Percentiles rank a stretch among this genome's conserved stretches.
phyloP scores from a whole-genome alignment of 2,329 filamentous ascomycete genomes.

The Colletotrichum spaethianum region DNA sequence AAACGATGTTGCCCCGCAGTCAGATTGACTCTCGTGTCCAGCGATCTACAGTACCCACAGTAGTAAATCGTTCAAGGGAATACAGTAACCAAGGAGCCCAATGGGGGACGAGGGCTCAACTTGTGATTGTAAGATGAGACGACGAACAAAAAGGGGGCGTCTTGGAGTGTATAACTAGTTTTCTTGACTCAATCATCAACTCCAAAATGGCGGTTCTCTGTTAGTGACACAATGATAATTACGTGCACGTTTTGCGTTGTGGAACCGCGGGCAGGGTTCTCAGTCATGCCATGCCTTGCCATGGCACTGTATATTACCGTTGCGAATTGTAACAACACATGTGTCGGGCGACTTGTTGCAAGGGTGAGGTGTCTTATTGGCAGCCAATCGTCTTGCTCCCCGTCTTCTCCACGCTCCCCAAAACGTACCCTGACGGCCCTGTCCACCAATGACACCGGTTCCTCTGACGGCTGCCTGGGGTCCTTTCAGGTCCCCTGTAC shows the following conservation, averaged over 20 bases:
- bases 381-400: constrained; percentile 8
- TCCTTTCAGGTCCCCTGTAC: constrained; percentile 1
- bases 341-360: not conserved
- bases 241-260: not conserved
- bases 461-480: not conserved
- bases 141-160: constrained; percentile 22
- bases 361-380: not conserved
- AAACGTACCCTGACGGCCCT: constrained; percentile 16
- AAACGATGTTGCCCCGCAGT: constrained; percentile 19
- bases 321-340: not conserved
- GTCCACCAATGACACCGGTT: constrained; percentile 23
- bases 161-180: constrained; percentile 32
- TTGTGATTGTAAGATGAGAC: constrained; percentile 34
- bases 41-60: not conserved
- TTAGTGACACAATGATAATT: not conserved
- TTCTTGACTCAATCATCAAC: constrained; percentile 33
- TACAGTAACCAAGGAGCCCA: constrained; percentile 22
- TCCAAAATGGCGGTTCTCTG: not conserved
- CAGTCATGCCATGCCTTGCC: not conserved
- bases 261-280: too few relatives aligned
- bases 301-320: too few relatives aligned
- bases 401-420: constrained; percentile 24
- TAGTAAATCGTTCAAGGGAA: constrained; percentile 11
- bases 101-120: not conserved
- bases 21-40: constrained; percentile 18